Base-by-base conservation (phyloP, 2,329 filamentous ascomycete genomes). In the Xenosphaeropsis pyriputrescens region DNA sequence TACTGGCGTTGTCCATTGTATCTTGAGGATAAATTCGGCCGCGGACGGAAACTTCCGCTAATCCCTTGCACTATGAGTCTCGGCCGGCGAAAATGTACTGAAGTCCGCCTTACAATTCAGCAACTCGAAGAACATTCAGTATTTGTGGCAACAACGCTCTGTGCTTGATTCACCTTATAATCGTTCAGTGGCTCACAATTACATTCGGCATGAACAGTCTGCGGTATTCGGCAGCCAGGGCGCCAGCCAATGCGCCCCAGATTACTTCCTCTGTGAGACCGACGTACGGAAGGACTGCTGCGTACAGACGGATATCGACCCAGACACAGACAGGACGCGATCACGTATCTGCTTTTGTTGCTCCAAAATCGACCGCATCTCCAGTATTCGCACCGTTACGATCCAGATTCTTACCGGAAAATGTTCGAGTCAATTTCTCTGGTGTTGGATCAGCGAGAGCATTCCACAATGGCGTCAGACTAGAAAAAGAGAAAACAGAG, bases 361-460 rank as follows among this genome's bases (percentile, higher is more conserved):
- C 50, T 39, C 41, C 47, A 47, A 51, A 53, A 40, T 50, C 59
- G 55, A 41, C 63, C 57, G 46, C 52, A 60, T 44, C 59, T 50
- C 42, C 57, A 50, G 45, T 51, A 54, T 45, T 48, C 54, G 31
- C 59, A 59, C 41, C 57, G 29, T 44, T 56, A 35, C 41, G 52
- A 40, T 53, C 61, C 47, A 47, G 55, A 56, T 48, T 60, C 56
- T 45, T 61, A 50, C 57, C 58, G 47, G 50, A 47, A 16, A 48
- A 52, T 30, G 43, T 54, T 29, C 40, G 41, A 29, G 40, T 32
- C 29, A 37, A 38, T 11, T 34, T 47, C 15, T 15, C 32, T 29
- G 32, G 35, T 9, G 32, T 36, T 18, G 17, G 29, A 34, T 39
- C 46, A 6, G 37, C 44, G 6, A 41, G 51, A 39, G 37, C 18